phyloP scores from a whole-genome alignment of 352 stramenopile genomes.

The Saprolegnia diclina region DNA sequence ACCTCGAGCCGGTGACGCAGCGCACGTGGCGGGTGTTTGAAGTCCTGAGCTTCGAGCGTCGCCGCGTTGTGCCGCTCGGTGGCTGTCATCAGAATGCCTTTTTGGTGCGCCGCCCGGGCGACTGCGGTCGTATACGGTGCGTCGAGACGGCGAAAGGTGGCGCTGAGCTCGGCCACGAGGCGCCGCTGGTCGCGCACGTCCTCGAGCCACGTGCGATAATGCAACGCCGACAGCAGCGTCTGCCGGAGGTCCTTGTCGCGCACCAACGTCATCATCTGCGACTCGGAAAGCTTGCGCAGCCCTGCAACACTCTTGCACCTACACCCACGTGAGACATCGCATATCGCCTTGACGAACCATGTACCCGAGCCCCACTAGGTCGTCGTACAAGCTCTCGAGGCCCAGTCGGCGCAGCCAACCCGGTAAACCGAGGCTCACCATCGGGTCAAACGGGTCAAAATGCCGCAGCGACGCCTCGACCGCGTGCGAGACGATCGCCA shows the following conservation, averaged over 20 bases:
- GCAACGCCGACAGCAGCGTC: slow-evolving; percentile 7
- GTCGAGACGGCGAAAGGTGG: neutral
- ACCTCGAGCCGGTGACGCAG: neutral
- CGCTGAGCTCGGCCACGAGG: neutral
- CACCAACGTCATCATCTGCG: slow-evolving; percentile 4
- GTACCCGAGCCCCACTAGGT: slow-evolving; percentile 1
- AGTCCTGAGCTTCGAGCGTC: slow-evolving; percentile 12
- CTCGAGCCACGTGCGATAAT: slow-evolving; percentile 8
- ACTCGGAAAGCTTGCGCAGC: neutral
- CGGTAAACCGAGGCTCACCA: slow-evolving; percentile 43
- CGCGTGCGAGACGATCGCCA: slow-evolving; percentile 37
- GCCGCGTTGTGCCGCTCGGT: slow-evolving; percentile 32
- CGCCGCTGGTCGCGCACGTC: neutral
- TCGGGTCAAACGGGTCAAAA: slow-evolving; percentile 56
- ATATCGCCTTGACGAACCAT: neutral
- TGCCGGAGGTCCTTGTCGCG: slow-evolving; percentile 12
- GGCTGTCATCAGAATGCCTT: slow-evolving; percentile 14
- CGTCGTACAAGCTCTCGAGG: slow-evolving; percentile 40
- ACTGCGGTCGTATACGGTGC: neutral
- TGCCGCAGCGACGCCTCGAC: slow-evolving; percentile 29
- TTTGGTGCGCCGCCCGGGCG: neutral
- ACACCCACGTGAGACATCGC: neutral
- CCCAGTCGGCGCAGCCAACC: slow-evolving; percentile 59
- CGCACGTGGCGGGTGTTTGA: slow-evolving; percentile 25
- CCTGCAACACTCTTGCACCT: slow-evolving; percentile 5